Conservation (phyloP, 805 yeast genomes). For the Candida krabiensis region DNA sequence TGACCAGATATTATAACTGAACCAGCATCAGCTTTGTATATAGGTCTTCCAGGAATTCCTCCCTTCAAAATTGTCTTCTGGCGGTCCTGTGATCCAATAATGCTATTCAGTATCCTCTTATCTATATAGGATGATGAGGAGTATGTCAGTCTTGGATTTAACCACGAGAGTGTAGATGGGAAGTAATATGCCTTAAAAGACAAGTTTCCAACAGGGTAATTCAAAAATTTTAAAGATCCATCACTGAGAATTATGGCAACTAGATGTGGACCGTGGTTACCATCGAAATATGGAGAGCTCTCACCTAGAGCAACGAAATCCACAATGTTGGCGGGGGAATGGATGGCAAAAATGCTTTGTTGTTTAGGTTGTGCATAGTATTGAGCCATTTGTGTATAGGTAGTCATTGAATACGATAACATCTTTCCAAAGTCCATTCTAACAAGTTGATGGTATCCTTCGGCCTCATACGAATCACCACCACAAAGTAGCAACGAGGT, state of each 20-base stretch:
- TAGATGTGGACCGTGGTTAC: constrained; percentile 73
- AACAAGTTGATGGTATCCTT: constrained; percentile 46
- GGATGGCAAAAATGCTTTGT: constrained; percentile 56
- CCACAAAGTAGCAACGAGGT: constrained; percentile 74
- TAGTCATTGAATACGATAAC: constrained; percentile 74
- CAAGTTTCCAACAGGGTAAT: constrained; percentile 55
- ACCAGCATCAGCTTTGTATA: constrained; percentile 49
- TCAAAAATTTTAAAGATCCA: constrained; percentile 64
- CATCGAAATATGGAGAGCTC: constrained; percentile 73
- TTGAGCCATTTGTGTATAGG: constrained; percentile 78
- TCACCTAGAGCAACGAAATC: constrained; percentile 56
- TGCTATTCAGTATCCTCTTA: constrained; percentile 29
- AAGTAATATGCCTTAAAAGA: constrained; percentile 58
- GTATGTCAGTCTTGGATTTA: constrained; percentile 68
- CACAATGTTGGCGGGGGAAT: constrained; percentile 42
- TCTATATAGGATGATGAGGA: constrained; percentile 48
- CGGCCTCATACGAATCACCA: constrained; percentile 50
- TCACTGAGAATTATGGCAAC: constrained; percentile 57
- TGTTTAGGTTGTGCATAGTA: constrained; percentile 65
- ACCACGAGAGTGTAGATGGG: constrained; percentile 80
- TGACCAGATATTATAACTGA: constrained; percentile 82
- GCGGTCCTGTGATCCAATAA: constrained; percentile 48
- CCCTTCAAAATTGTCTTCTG: constrained; percentile 66
- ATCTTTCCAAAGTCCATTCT: constrained; percentile 78
- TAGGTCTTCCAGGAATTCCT: constrained; percentile 66